These are phyloP conservation scores for Penicillium sp. DNA, from an alignment of 2,329 filamentous ascomycete genomes.

Conservation along the genomic window DNA sequence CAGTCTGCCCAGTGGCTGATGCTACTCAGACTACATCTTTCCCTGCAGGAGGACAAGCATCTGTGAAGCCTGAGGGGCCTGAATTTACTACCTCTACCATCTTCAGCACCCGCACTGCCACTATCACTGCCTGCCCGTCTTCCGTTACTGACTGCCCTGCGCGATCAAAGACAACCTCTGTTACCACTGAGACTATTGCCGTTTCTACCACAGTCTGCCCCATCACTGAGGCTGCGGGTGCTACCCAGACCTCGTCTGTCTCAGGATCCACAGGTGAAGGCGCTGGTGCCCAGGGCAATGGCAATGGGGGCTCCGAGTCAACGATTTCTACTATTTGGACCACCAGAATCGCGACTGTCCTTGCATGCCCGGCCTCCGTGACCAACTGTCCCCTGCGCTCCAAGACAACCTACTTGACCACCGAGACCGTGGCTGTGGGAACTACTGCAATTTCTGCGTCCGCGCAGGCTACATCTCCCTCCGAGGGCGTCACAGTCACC, in stretches of 20 bases:
- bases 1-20: conserved; percentile 1
- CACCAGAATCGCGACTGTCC: conserved; percentile 26
- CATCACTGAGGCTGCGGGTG: neutral
- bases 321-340: conserved; percentile 25
- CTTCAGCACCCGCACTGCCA: neutral
- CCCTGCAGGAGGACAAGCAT: neutral
- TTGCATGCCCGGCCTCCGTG: conserved; percentile 25
- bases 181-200: neutral
- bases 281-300: neutral
- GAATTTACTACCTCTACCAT: neutral
- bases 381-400: conserved; percentile 27
- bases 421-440: conserved; percentile 14
- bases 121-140: neutral
- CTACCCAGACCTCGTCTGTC: neutral
- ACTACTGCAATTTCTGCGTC: neutral
- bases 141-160: neutral
- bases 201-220: neutral
- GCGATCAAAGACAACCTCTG: neutral
- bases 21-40: neutral
- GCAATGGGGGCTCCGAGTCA: neutral
- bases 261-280: neutral
- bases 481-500: neutral
- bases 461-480: neutral
- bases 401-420: conserved; percentile 19
- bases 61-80: neutral